Evolutionary conservation across 805 yeast species (phyloP).

Genomic region (Yarrowia osloensis): DNA sequence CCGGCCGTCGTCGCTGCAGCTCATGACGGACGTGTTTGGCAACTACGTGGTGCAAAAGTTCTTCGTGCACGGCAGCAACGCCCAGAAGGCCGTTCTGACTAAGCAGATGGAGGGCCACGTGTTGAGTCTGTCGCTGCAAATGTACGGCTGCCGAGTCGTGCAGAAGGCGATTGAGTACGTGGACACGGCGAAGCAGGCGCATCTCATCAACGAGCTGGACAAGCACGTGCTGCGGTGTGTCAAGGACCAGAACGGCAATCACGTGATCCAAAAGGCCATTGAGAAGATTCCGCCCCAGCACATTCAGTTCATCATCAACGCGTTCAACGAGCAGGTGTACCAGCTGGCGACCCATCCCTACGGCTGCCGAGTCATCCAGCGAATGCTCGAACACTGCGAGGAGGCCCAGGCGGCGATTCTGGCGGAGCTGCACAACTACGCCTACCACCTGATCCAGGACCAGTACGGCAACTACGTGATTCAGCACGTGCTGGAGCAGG

Average conservation of each 20-base stretch:
- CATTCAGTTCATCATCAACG: slow-evolving; percentile 70
- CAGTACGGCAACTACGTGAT: slow-evolving; percentile 98
- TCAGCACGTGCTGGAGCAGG: slow-evolving; percentile 89
- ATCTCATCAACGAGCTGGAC: slow-evolving; percentile 68
- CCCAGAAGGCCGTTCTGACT: slow-evolving; percentile 69
- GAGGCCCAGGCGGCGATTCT: slow-evolving; percentile 68
- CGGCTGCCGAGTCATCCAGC: slow-evolving; percentile 96
- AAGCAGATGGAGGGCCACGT: slow-evolving; percentile 74
- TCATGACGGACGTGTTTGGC: slow-evolving; percentile 97
- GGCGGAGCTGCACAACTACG: slow-evolving; percentile 68
- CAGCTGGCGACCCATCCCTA: slow-evolving; percentile 93
- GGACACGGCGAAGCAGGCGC: slow-evolving; percentile 61
- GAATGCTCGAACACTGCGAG: slow-evolving; percentile 79
- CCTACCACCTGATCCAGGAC: slow-evolving; percentile 81
- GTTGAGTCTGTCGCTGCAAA: slow-evolving; percentile 76
- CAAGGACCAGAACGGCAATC: slow-evolving; percentile 97
- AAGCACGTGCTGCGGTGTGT: slow-evolving; percentile 65
- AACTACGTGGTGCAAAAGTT: slow-evolving; percentile 94
- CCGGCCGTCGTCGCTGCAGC: slow-evolving; percentile 66
- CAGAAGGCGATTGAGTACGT: slow-evolving; percentile 87
- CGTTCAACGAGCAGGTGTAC: slow-evolving; percentile 63
- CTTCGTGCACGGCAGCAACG: slow-evolving; percentile 75
- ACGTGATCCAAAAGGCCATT: slow-evolving; percentile 92
- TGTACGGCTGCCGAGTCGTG: slow-evolving; percentile 98
- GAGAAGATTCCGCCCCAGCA: slow-evolving; percentile 76